These are phyloP conservation scores for Ogataea ganodermae DNA, from an alignment of 805 yeast species.

Conservation along the genomic window DNA sequence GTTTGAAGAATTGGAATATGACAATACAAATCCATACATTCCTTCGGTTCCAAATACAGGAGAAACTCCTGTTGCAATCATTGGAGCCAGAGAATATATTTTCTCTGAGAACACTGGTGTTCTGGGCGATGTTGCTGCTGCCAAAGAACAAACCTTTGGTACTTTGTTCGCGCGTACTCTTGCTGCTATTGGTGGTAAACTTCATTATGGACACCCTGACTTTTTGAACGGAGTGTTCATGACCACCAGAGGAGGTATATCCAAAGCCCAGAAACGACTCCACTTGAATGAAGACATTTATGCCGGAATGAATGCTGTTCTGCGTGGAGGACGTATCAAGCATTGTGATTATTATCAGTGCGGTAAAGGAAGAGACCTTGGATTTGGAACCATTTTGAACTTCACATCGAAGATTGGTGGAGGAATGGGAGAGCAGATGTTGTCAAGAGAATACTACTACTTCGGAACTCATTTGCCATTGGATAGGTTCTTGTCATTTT, in stretches of 20 bases:
- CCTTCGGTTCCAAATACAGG: constrained; percentile 55
- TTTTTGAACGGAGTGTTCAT: constrained; percentile 86
- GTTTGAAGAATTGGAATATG: constrained; percentile 74
- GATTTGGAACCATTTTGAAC: constrained; percentile 87
- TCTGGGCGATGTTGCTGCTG: constrained; percentile 95
- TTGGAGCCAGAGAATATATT: constrained; percentile 94
- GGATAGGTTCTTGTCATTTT: constrained; percentile 88
- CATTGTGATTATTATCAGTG: constrained; percentile 96
- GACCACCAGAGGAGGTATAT: constrained; percentile 95
- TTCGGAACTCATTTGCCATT: constrained; percentile 87
- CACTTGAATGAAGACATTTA: constrained; percentile 94
- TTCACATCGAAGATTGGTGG: constrained; percentile 96
- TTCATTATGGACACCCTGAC: constrained; percentile 97
- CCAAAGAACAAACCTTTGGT: constrained; percentile 96
- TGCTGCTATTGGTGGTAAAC: constrained; percentile 91
- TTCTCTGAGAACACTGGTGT: constrained; percentile 93
- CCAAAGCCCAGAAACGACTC: constrained; percentile 91
- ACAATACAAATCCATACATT: constrained; percentile 45
- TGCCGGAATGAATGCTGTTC: constrained; percentile 89
- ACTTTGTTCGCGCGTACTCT: constrained; percentile 91
- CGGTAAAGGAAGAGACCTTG: constrained; percentile 95
- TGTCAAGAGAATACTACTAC: constrained; percentile 89
- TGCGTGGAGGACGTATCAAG: constrained; percentile 91
- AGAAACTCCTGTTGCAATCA: constrained; percentile 74
- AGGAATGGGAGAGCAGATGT: constrained; percentile 96